Evolutionary conservation across 108 stramenopile genomes (phyloP), one percentile per base, ranked within the genome.

Genomic region (Schizochytrium sp.): DNA sequence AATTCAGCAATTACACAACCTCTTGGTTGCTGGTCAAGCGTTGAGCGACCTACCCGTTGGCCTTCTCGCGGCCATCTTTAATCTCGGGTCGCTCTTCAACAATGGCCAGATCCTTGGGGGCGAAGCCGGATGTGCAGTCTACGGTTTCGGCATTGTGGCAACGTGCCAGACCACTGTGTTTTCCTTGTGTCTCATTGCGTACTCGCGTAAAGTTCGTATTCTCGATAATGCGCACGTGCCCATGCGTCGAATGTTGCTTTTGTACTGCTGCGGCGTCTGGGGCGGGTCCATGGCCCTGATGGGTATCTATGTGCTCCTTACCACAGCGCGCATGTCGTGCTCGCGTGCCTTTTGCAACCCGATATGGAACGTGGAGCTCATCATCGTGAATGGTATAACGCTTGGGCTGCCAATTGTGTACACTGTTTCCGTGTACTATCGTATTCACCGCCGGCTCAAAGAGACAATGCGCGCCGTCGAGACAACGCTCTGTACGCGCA

Each of bases 121-220:
- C 12, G 76, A 23, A 83, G 51, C 76, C 19, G 76, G 76, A 53
- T 83, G 76, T 34, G 23, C 18, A 2, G 28, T 83, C 18, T 83
- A 83, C n/a, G 76, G 76, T 45, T 83, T 83, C 3, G 76, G 76
- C 10, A 83, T 83, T 34, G 76, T 83, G 6, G 23, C 16, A 23
- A 83, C 76, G 25, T 83, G 76, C 76, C 76, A 83, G 45, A 53
- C 76, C 12, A 83, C 76, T 1, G 76, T 83, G 76, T 83, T 83
- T 83, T 83, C 76, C 6, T 45, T 83, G 19, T 47, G 23, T 45
- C 28, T 83, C 48, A 83, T 83, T 53, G 76, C 76, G 51, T 83
- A 53, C 51, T 83, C 76, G n/a, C 76, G 76, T 18, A 83, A 83
- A 23, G 51, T 83, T 12, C 76, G 76, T 45, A 83, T 83, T 34